phyloP scores from a whole-genome alignment of 108 stramenopile species.

The Nannochloropsis gaditana region DNA sequence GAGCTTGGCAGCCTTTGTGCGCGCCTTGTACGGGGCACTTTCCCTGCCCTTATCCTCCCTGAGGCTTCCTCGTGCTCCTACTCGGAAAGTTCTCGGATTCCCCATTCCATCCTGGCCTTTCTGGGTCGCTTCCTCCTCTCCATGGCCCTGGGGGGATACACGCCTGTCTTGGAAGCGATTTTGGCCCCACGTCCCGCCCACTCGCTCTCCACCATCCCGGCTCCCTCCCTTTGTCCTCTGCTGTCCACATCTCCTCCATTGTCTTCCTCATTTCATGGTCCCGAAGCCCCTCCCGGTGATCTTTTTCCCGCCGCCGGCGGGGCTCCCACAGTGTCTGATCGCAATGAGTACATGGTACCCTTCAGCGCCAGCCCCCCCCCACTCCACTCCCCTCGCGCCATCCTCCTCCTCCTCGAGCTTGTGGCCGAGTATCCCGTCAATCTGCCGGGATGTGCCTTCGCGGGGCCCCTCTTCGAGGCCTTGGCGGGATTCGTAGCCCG shows the following conservation, averaged over 20 bases:
- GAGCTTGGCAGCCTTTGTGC: not conserved
- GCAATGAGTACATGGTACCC: not conserved
- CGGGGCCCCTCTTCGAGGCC: not conserved
- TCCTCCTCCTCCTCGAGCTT: not conserved
- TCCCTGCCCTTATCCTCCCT: not conserved
- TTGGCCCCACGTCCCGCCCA: not conserved
- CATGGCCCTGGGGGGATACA: not conserved
- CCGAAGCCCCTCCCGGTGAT: not conserved
- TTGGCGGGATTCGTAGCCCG: not conserved
- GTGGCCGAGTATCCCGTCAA: not conserved
- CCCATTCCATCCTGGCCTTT: not conserved
- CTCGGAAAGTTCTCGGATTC: not conserved
- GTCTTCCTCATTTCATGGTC: not conserved
- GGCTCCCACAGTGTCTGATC: not conserved
- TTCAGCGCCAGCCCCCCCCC: not conserved
- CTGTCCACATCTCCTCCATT: not conserved
- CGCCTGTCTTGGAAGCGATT: not conserved
- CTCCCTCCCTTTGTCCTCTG: not conserved
- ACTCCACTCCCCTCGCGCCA: not conserved
- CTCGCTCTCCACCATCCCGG: not conserved
- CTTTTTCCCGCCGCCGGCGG: not conserved
- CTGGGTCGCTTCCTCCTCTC: not conserved
- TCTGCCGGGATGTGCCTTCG: not conserved
- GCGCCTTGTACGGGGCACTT: not conserved
- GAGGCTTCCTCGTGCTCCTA: too few relatives aligned